Conservation (phyloP, 257 asterid species). For the Thymus quinquecostatus region DNA sequence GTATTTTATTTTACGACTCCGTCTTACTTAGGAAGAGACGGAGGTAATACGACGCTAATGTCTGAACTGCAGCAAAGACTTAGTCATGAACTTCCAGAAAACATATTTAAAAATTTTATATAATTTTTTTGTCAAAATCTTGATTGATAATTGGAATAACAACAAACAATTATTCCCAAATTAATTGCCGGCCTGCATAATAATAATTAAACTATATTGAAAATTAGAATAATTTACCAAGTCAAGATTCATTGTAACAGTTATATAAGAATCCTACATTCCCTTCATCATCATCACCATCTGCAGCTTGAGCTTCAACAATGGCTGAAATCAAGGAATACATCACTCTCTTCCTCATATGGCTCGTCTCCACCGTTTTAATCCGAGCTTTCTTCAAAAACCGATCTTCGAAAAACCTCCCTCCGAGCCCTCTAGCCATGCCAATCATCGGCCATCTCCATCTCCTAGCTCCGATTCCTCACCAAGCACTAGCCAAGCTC, state of each 20-base stretch:
- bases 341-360: constrained; percentile 42
- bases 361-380: constrained; percentile 47
- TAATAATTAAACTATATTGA: neutral
- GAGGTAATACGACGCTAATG: neutral
- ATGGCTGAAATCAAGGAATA: constrained; percentile 50
- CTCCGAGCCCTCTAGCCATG: constrained; percentile 62
- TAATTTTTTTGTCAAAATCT: neutral
- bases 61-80: neutral
- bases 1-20: neutral
- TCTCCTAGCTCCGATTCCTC: constrained; percentile 74
- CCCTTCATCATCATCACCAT: neutral
- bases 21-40: no score
- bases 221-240: constrained; percentile 28
- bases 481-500: constrained; percentile 71
- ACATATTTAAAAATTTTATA: neutral
- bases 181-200: constrained; percentile 21
- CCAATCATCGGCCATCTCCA: constrained; percentile 83
- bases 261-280: constrained; percentile 17
- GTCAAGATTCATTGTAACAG: constrained; percentile 22
- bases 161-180: neutral
- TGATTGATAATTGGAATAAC: neutral
- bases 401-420: constrained; percentile 34
- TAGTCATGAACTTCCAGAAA: neutral
- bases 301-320: constrained; percentile 8
- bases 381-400: constrained; percentile 35